Evolutionary conservation across 306 rosid genomes (phyloP).

Genomic region (Styphnolobium japonicum): DNA sequence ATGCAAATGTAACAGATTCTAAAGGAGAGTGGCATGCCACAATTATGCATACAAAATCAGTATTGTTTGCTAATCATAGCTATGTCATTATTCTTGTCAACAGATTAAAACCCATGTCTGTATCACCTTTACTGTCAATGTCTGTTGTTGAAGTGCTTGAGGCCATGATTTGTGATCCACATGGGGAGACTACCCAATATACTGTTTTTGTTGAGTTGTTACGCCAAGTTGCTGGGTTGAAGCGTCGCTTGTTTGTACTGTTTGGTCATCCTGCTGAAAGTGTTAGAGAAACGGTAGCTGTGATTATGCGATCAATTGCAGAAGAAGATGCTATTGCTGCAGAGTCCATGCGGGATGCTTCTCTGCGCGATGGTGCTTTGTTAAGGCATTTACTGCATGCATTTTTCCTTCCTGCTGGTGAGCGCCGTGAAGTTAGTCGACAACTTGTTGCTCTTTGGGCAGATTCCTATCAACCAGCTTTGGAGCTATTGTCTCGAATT

Average conservation of each 20-base stretch:
- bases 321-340: slow-evolving; percentile 99
- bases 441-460: slow-evolving; percentile 99
- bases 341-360: slow-evolving; percentile 99
- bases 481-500: slow-evolving; percentile 87
- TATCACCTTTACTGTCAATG: slow-evolving; percentile 93
- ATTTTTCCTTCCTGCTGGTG: slow-evolving; percentile 85
- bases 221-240: slow-evolving; percentile 98
- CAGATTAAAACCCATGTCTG: slow-evolving; percentile 91
- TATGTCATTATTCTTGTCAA: slow-evolving; percentile 78
- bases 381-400: slow-evolving; percentile 91
- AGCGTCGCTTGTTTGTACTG: slow-evolving; percentile 94
- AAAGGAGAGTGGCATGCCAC: slow-evolving; percentile 98
- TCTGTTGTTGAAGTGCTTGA: slow-evolving; percentile 96
- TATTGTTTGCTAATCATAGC: slow-evolving; percentile 79
- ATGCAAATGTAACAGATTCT: slow-evolving; percentile 67
- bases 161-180: slow-evolving; percentile 98
- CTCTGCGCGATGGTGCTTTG: slow-evolving; percentile 97
- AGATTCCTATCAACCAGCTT: slow-evolving; percentile 94
- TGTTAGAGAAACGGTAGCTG: slow-evolving; percentile 92
- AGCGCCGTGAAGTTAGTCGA: slow-evolving; percentile 91
- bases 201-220: slow-evolving; percentile 90
- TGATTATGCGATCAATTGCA: slow-evolving; percentile 96
- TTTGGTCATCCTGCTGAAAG: slow-evolving; percentile 99
- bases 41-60: slow-evolving; percentile 95
- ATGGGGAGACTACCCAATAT: slow-evolving; percentile 94